A percentile compares a stretch with the other conserved stretches of the same genome.
These are phyloP conservation scores for Aspergillus incahuasiensis DNA, from an alignment of 495 filamentous ascomycete genomes.

Conservation along the genomic window DNA sequence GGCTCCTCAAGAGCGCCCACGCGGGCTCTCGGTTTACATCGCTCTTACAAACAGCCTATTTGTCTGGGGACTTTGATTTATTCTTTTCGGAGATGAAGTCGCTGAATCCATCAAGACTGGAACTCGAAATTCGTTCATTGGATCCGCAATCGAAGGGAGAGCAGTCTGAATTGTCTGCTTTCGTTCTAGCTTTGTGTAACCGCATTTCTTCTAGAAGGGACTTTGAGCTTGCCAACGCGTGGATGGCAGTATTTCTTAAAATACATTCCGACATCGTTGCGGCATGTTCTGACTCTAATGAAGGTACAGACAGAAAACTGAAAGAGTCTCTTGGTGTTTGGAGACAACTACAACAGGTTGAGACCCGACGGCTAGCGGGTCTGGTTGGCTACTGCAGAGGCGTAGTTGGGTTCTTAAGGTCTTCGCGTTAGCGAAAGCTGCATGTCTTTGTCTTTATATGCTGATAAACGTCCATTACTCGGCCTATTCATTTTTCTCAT, in stretches of 20 bases:
- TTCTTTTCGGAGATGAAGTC: constrained; percentile 74
- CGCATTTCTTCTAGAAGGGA: constrained; percentile 63
- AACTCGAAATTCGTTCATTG: constrained; percentile 83
- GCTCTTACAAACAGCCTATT: constrained; percentile 42
- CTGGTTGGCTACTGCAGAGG: constrained; percentile 84
- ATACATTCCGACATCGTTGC: constrained; percentile 62
- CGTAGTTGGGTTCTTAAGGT: constrained; percentile 82
- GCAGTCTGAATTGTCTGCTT: constrained; percentile 57
- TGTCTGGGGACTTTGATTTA: constrained; percentile 41
- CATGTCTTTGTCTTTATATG: not conserved
- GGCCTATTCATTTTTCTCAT: not conserved
- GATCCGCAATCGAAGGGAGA: constrained; percentile 39
- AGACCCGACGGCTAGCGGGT: constrained; percentile 64
- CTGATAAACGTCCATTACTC: not conserved
- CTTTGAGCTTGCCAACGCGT: constrained; percentile 90
- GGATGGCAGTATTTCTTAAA: constrained; percentile 90
- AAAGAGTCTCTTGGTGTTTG: constrained; percentile 55
- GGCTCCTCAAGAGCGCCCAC: constrained; percentile 29
- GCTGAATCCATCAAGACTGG: constrained; percentile 73
- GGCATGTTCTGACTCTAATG: constrained; percentile 40
- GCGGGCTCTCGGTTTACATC: constrained; percentile 51
- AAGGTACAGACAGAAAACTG: constrained; percentile 36
- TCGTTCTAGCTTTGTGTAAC: constrained; percentile 69
- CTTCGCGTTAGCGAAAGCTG: constrained; percentile 33
- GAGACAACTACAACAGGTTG: constrained; percentile 61